Conservation (phyloP, 2,329 filamentous ascomycete species). For the Fusarium acutatum region DNA sequence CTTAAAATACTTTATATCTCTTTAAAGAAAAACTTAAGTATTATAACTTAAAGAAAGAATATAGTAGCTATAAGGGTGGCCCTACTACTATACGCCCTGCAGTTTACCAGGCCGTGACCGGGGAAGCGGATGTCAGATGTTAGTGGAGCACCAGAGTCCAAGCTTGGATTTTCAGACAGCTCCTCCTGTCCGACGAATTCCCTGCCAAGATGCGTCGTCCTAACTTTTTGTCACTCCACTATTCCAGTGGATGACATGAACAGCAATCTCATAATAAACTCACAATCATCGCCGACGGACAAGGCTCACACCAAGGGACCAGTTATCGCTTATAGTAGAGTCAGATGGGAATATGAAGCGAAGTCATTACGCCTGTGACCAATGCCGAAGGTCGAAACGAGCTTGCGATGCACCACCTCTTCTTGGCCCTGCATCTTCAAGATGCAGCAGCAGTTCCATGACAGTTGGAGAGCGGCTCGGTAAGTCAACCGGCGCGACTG, state of each 20-base stretch:
- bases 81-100: too few species aligned
- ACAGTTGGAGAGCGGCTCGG: slow-evolving; percentile 14
- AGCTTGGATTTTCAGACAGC: background rate
- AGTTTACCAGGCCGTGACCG: background rate
- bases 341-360: slow-evolving; percentile 29
- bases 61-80: too few species aligned
- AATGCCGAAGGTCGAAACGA: slow-evolving; percentile 37
- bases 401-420: slow-evolving; percentile 36
- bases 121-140: slow-evolving; percentile 2
- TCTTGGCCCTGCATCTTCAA: slow-evolving; percentile 2
- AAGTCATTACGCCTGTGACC: slow-evolving; percentile 38
- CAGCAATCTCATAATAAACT: background rate
- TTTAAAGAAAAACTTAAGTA: too few species aligned
- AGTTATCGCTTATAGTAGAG: background rate
- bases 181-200: background rate
- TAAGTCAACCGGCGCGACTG: slow-evolving; percentile 7
- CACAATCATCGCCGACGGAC: background rate
- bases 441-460: background rate
- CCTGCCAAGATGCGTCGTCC: background rate
- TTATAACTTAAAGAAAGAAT: too few species aligned
- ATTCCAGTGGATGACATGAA: background rate
- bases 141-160: background rate
- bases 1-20: too few species aligned
- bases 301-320: background rate
- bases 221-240: background rate